phyloP scores from a whole-genome alignment of 257 asterid species.

The Ilex aquifolium region DNA sequence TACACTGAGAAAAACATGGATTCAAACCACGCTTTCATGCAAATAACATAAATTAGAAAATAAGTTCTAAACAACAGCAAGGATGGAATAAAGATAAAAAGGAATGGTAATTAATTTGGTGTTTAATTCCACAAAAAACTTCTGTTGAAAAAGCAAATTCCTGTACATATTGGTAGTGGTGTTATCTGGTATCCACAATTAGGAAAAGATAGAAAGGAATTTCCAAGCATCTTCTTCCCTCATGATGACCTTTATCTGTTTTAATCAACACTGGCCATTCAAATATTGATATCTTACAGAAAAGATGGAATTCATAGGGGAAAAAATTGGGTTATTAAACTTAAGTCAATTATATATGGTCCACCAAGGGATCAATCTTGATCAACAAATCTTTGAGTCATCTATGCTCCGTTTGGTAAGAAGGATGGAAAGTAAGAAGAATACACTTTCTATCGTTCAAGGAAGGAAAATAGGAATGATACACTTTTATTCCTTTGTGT shows the following conservation, averaged over 20 bases:
- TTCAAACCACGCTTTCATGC: too few species aligned
- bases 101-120: too few species aligned
- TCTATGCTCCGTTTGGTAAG: too few species aligned
- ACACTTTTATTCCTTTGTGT: too few species aligned
- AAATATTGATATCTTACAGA: background rate
- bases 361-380: slow-evolving; percentile 10
- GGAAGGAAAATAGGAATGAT: too few species aligned
- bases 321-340: slow-evolving; percentile 3
- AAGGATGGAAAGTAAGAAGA: too few species aligned
- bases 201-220: slow-evolving; percentile 6
- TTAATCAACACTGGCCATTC: background rate
- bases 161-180: slow-evolving; percentile 2
- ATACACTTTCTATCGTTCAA: too few species aligned
- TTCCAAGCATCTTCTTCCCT: slow-evolving; percentile 12
- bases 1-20: too few species aligned
- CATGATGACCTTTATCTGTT: slow-evolving; percentile 6
- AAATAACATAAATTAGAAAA: too few species aligned
- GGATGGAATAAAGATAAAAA: too few species aligned
- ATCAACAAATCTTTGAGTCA: background rate
- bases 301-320: slow-evolving; percentile 15
- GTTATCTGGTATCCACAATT: slow-evolving; percentile 10
- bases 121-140: background rate
- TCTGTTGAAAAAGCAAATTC: slow-evolving; percentile 12
- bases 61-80: too few species aligned
- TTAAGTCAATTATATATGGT: background rate